Base-by-base conservation (phyloP, 2,329 filamentous ascomycete species). In the Arthrobotrys iridis region DNA sequence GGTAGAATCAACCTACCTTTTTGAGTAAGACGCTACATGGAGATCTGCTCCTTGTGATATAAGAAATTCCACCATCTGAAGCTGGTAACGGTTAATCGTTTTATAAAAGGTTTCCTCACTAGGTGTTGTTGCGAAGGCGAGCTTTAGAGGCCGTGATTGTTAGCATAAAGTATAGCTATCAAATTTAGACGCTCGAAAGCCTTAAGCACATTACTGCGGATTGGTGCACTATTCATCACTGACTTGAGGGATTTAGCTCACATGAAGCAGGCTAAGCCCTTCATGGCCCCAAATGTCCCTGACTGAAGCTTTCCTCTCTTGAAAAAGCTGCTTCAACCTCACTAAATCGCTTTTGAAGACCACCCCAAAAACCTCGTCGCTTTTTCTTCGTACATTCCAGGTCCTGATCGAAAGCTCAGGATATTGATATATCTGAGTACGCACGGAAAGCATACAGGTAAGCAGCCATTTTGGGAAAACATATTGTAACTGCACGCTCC, bases 391-490 rank as follows among this genome's bases (percentile, higher is more conserved):
- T 3, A 62, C 13, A 24, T 62, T 62, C 57, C 57, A 62, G 2
- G 40, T 46, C 11, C 24, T 28, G 15, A 62, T 45, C 2, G 46
- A 26, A 11, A 62, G 7, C n/a, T 35, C 57, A 5, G 41, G 41
- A 26, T 10, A 20, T 8, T 46, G 7, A n/a, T 24, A 62, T 28
- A 35, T 30, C 7, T 24, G 15, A 35, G 18, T 24, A 11, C 28
- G 8, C 7, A 46, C 8, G 0, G 57, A 28, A 2, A 62, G 11
- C 57, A 62, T 46, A 1, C 13, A 20, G 1, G 24, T 20, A 3
- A 46, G n/a, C 8, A 62, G 7, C 57, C 57, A 62, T 28, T n/a
- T 62, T 5, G 57, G 57, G 18, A 62, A 62, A 18, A 18, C 8
- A n/a, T 62, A 62, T 18, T 46, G 57, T 20, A 62, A 4, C 20